Evolutionary conservation across 805 yeast genomes (phyloP).

Genomic region (Cyberlindnera mississippiensis): DNA sequence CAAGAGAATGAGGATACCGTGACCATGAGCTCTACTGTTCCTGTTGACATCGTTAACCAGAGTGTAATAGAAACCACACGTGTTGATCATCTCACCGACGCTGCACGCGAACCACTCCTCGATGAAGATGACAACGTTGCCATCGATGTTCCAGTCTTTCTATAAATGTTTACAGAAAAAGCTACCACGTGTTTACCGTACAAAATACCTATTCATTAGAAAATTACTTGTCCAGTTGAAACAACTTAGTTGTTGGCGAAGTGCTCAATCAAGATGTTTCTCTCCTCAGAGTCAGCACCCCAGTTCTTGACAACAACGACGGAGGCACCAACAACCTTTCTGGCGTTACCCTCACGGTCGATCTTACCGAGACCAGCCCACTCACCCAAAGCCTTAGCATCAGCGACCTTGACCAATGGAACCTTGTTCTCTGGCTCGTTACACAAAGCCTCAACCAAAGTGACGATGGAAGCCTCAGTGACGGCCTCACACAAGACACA

Average conservation of each 20-base stretch:
- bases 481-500: conserved; percentile 97
- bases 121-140: conserved; percentile 12
- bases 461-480: conserved; percentile 94
- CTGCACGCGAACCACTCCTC: not conserved
- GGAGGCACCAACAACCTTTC: conserved; percentile 99
- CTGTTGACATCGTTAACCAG: too few relatives aligned
- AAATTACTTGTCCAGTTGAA: conserved; percentile 2
- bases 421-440: conserved; percentile 95
- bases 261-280: conserved; percentile 93
- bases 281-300: conserved; percentile 99
- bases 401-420: conserved; percentile 98
- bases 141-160: conserved; percentile 26
- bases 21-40: too few relatives aligned
- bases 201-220: conserved; percentile 1
- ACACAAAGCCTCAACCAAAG: conserved; percentile 98
- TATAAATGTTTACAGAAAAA: conserved; percentile 3
- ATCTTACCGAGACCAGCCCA: conserved; percentile 99
- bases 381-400: conserved; percentile 99
- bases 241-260: conserved; percentile 84
- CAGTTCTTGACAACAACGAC: conserved; percentile 99
- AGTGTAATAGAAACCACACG: too few relatives aligned
- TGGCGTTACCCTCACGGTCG: conserved; percentile 99
- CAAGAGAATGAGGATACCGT: conserved; percentile 4
- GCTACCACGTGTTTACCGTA: not conserved
- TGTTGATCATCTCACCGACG: too few relatives aligned